Evolutionary conservation across 2,329 filamentous ascomycete species (phyloP).

Genomic region (Stenocarpella maydis): DNA sequence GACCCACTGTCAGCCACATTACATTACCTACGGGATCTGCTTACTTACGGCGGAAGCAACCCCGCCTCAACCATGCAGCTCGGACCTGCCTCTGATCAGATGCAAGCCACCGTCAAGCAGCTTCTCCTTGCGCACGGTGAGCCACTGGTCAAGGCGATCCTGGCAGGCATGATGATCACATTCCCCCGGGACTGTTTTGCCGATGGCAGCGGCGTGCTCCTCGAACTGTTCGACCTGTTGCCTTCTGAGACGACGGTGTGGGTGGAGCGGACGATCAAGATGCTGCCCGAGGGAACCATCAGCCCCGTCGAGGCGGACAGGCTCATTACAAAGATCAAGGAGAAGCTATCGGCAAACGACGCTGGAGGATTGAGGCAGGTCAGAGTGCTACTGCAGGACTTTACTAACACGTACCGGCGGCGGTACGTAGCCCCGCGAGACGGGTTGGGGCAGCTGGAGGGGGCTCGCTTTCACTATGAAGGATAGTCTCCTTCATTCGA

Average conservation of each 20-base stretch:
- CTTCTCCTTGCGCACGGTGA: slow-evolving; percentile 77
- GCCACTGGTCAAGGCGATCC: slow-evolving; percentile 82
- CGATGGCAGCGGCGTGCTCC: slow-evolving; percentile 90
- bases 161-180: slow-evolving; percentile 99
- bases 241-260: slow-evolving; percentile 81
- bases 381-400: slow-evolving; percentile 88
- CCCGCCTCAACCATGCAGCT: slow-evolving; percentile 67
- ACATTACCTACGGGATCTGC: slow-evolving; percentile 90
- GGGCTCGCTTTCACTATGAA: slow-evolving; percentile 83
- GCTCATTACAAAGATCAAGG: slow-evolving; percentile 80
- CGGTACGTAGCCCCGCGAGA: slow-evolving; percentile 96
- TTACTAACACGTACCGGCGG: slow-evolving; percentile 92
- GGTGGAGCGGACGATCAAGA: slow-evolving; percentile 83
- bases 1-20: slow-evolving; percentile 91
- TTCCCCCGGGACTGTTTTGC: slow-evolving; percentile 96
- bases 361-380: slow-evolving; percentile 74
- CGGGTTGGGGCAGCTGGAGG: slow-evolving; percentile 86
- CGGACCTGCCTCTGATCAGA: slow-evolving; percentile 69
- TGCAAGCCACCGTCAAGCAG: slow-evolving; percentile 76
- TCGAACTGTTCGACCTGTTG: slow-evolving; percentile 87
- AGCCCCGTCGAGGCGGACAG: slow-evolving; percentile 81
- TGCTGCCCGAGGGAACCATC: slow-evolving; percentile 85
- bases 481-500: slow-evolving; percentile 49
- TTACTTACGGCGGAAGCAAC: slow-evolving; percentile 86
- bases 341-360: slow-evolving; percentile 74